A percentile compares a stretch with the other conserved stretches of the same genome.
Evolutionary conservation across 2,329 filamentous ascomycete genomes (phyloP).

Genomic region (Cryphonectria radicalis): DNA sequence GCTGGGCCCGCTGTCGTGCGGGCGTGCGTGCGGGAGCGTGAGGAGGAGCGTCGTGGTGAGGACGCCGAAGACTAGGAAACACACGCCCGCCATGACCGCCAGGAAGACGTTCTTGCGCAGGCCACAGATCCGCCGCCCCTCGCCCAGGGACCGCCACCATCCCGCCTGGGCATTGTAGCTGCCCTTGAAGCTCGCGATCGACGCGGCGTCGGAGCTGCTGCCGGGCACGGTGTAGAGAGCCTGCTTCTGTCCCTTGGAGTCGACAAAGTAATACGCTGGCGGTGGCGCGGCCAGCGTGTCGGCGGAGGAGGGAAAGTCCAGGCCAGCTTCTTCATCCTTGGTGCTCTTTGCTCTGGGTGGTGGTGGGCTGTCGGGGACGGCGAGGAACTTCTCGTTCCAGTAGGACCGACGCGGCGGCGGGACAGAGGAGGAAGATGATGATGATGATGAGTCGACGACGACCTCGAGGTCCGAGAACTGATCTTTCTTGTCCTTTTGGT

Average conservation of each 20-base stretch:
- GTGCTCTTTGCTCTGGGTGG: neutral
- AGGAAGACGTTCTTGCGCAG: slow-evolving; percentile 22
- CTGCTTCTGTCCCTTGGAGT: slow-evolving; percentile 24
- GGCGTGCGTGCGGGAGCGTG: neutral
- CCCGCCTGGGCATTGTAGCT: neutral
- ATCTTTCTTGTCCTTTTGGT: slow-evolving; percentile 16
- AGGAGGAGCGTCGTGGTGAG: slow-evolving; percentile 22
- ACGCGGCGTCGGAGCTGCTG: slow-evolving; percentile 11
- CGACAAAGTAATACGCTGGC: slow-evolving; percentile 25
- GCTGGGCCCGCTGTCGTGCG: neutral
- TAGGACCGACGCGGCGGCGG: slow-evolving; percentile 18
- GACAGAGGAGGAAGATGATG: neutral
- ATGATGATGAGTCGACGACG: slow-evolving; percentile 15
- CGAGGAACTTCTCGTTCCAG: slow-evolving; percentile 26
- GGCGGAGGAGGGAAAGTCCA: slow-evolving; percentile 6
- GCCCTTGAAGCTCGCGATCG: slow-evolving; percentile 9
- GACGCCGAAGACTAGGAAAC: slow-evolving; percentile 16
- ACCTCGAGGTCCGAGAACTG: slow-evolving; percentile 27
- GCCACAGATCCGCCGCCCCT: slow-evolving; percentile 18
- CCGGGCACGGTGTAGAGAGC: slow-evolving; percentile 20
- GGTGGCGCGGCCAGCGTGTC: slow-evolving; percentile 19
- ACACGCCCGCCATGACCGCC: slow-evolving; percentile 16
- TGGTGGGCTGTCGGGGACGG: slow-evolving; percentile 1
- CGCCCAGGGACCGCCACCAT: slow-evolving; percentile 13
- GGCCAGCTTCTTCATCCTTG: slow-evolving; percentile 5